Conservation (phyloP, 1,284 basidiomycete genomes). For the Xerocomus nothofagi region DNA sequence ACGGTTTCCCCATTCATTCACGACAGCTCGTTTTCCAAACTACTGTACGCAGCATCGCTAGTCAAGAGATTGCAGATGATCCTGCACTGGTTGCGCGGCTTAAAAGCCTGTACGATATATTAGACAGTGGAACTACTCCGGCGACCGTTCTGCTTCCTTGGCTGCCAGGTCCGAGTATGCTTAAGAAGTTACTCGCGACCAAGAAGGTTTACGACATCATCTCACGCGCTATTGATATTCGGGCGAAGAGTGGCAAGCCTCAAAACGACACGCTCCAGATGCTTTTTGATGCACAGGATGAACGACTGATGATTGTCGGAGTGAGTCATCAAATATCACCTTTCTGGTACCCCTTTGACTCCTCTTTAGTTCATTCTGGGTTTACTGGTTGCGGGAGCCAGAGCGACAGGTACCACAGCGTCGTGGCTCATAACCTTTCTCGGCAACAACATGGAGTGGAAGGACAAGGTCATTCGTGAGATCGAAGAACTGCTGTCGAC, state of each 20-base stretch:
- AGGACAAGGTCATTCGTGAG: slow-evolving; percentile 53
- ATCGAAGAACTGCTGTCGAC: slow-evolving; percentile 60
- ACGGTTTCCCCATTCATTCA: neutral
- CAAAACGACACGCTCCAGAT: slow-evolving; percentile 69
- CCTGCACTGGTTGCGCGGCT: slow-evolving; percentile 56
- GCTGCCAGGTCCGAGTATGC: slow-evolving; percentile 68
- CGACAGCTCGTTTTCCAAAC: slow-evolving; percentile 67
- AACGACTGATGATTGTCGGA: slow-evolving; percentile 64
- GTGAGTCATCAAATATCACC: slow-evolving; percentile 42
- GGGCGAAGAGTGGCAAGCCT: slow-evolving; percentile 53
- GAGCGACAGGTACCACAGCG: slow-evolving; percentile 74
- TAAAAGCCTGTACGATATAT: slow-evolving; percentile 59
- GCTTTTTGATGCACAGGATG: slow-evolving; percentile 66
- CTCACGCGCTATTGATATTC: slow-evolving; percentile 50
- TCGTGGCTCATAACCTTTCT: slow-evolving; percentile 73
- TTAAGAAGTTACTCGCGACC: slow-evolving; percentile 65
- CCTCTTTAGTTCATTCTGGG: slow-evolving; percentile 71
- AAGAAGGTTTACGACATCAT: slow-evolving; percentile 72
- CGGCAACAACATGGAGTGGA: slow-evolving; percentile 63
- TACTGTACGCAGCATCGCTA: slow-evolving; percentile 63
- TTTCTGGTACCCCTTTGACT: slow-evolving; percentile 22
- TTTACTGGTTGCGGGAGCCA: slow-evolving; percentile 68
- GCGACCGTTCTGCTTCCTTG: slow-evolving; percentile 69
- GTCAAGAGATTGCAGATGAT: slow-evolving; percentile 67
- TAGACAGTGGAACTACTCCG: slow-evolving; percentile 69